Evolutionary conservation across 306 rosid species (phyloP).

Genomic region (Rosa persica): DNA sequence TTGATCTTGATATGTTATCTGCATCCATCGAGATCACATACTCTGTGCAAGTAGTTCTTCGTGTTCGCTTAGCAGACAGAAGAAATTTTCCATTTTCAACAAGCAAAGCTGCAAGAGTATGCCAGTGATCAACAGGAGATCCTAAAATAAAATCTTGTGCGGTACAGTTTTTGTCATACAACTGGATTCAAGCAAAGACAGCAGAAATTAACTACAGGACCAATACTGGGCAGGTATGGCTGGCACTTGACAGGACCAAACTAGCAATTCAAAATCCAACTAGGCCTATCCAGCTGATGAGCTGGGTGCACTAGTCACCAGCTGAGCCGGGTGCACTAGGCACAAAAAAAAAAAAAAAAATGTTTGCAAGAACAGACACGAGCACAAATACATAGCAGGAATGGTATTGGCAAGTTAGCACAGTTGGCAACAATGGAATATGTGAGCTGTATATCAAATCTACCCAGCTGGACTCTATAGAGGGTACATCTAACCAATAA

Average conservation of each 20-base stretch:
- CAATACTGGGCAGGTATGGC: background rate
- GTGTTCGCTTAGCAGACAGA: constrained; percentile 79
- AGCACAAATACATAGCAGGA: background rate
- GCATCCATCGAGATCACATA: constrained; percentile 84
- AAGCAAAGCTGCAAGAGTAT: constrained; percentile 58
- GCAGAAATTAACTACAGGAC: background rate
- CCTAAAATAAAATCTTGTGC: constrained; percentile 1
- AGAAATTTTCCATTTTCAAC: constrained; percentile 95
- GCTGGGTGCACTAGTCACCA: background rate
- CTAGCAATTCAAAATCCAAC: background rate
- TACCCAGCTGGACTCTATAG: background rate
- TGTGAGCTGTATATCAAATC: background rate
- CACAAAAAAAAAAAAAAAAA: background rate
- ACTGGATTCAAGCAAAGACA: background rate
- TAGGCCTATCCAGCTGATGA: constrained; percentile 9
- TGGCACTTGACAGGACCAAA: background rate
- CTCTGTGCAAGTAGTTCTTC: constrained; percentile 85
- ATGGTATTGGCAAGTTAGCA: too few relatives aligned
- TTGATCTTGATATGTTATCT: constrained; percentile 79
- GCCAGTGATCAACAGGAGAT: constrained; percentile 20
- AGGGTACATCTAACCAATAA: background rate
- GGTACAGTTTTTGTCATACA: background rate
- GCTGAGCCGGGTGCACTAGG: background rate
- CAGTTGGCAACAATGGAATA: background rate
- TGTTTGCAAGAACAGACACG: background rate